A percentile compares a stretch with the other conserved stretches of the same genome.
Evolutionary conservation across 768 basidiomycete genomes (phyloP).

Genomic region (Mycena floridula): DNA sequence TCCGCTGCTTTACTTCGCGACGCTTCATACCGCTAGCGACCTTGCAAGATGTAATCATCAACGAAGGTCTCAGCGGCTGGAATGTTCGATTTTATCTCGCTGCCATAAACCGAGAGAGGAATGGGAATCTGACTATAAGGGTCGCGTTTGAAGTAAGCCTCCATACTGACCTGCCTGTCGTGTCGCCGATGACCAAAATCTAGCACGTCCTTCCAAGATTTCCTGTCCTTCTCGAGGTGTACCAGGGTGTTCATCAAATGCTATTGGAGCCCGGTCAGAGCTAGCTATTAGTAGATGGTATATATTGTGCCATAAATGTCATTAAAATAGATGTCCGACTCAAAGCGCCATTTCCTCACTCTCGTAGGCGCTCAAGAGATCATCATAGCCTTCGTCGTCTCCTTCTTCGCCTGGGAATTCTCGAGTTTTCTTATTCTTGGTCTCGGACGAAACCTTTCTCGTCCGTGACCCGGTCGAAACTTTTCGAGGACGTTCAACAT

Average conservation of each 20-base stretch:
- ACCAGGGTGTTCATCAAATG: conserved; percentile 50
- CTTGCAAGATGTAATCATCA: conserved; percentile 61
- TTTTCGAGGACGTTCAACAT: conserved; percentile 32
- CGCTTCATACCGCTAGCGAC: conserved; percentile 53
- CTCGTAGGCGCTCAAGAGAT: conserved; percentile 75
- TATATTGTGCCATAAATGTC: too few species aligned
- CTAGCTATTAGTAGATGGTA: too few species aligned
- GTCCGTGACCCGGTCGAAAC: conserved; percentile 30
- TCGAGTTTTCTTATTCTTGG: conserved; percentile 32
- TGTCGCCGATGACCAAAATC: too few species aligned
- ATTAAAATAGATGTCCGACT: too few species aligned
- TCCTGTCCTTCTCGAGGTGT: conserved; percentile 52
- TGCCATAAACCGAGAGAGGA: conserved; percentile 28
- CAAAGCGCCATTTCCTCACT: too few species aligned
- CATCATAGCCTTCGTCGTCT: conserved; percentile 68
- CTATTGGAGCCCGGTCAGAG: too few species aligned
- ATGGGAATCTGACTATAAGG: conserved; percentile 28
- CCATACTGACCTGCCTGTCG: too few species aligned
- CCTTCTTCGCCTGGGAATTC: conserved; percentile 73
- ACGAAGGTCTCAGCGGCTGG: conserved; percentile 72
- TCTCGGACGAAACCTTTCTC: conserved; percentile 16
- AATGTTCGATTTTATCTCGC: conserved; percentile 65
- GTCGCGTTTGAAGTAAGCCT: conserved; percentile 57
- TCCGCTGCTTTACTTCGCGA: conserved; percentile 29
- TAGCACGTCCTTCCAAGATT: conserved; percentile 65